phyloP scores from a whole-genome alignment of 1,284 basidiomycete species.

The Limonomyces culmigenus region DNA sequence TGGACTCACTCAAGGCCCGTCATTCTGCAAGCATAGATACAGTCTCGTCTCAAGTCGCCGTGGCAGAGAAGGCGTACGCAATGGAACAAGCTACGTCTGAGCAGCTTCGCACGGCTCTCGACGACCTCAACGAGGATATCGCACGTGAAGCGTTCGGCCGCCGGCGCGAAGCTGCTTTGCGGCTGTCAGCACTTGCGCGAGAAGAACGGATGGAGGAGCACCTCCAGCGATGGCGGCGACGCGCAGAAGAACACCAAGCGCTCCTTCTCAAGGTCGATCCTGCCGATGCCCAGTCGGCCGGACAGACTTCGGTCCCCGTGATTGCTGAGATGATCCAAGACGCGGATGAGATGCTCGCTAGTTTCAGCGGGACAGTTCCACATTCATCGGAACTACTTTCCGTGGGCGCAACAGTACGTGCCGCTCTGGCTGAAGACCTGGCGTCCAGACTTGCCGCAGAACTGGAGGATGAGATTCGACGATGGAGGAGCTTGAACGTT shows the following conservation, averaged over 20 bases:
- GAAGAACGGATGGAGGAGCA: conserved; percentile 49
- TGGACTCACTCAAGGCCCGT: conserved; percentile 41
- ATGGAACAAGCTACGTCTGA: conserved; percentile 25
- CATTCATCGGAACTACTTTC: conserved; percentile 2
- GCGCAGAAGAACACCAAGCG: conserved; percentile 34
- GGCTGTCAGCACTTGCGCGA: conserved; percentile 47
- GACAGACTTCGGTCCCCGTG: too few species aligned
- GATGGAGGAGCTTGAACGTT: too few species aligned
- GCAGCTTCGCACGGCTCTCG: conserved; percentile 42
- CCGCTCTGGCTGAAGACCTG: too few species aligned
- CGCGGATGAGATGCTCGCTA: neutral
- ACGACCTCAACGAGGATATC: conserved; percentile 60
- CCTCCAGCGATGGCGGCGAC: conserved; percentile 35
- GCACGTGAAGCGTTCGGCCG: conserved; percentile 62
- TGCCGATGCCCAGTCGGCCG: too few species aligned
- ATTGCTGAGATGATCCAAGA: too few species aligned
- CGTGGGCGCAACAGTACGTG: too few species aligned
- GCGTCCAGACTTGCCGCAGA: too few species aligned
- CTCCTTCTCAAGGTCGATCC: too few species aligned
- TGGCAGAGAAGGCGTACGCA: conserved; percentile 26
- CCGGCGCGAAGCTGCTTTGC: conserved; percentile 51
- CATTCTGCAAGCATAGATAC: conserved; percentile 48
- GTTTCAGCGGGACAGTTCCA: neutral
- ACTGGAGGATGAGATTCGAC: too few species aligned
- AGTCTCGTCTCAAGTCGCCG: conserved; percentile 24